Base-by-base conservation (phyloP, 2,329 filamentous ascomycete genomes). In the Raffaelea albimanens region DNA sequence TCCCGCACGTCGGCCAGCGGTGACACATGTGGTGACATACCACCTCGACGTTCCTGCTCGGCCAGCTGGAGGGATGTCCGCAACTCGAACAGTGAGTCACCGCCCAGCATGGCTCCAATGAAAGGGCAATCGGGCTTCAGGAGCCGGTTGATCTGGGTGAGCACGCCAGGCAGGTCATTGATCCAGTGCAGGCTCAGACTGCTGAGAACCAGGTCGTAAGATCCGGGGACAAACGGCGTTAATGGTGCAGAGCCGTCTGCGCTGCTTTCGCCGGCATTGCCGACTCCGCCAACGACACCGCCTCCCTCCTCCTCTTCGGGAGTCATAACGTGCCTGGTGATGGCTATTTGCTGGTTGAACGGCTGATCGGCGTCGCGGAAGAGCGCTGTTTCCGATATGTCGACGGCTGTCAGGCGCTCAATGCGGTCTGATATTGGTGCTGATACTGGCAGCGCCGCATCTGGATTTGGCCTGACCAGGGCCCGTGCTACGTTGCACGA, bases 111-210 rank as follows among this genome's bases (percentile, higher is more conserved):
- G 55, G 91, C 91, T 14, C 86, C 91, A 42, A 98, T 82, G 61
- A 98, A 95, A 1, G 94, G 89, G 48, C 78, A 76, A 63, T 98
- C 93, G 0, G 91, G 89, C 65, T 94, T 95, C 22, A 98, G 75
- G 31, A 94, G 71, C 54, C 78, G 76, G 70, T 95, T 95, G 61
- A 96, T 84, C 61, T 95, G 87, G 2, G 82, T 73, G 2, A 98
- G 75, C 11, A 94, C 71, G 1, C 85, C 86, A 0, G 93, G 93
- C 5, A 98, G 78, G 63, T 98, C 88, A 63, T 98, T 98, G 72
- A 96, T 85, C 93, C 93, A 98, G 67, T 98, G 93, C 62, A 98
- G 72, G 49, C 85, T 90, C 50, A 95, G 69, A 48, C 85, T 95
- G 61, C 87, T 95, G 52, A 98, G 71, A 11, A 96, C 87, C 5